phyloP scores from a whole-genome alignment of 805 yeast species.

The Ogataea sp. region DNA sequence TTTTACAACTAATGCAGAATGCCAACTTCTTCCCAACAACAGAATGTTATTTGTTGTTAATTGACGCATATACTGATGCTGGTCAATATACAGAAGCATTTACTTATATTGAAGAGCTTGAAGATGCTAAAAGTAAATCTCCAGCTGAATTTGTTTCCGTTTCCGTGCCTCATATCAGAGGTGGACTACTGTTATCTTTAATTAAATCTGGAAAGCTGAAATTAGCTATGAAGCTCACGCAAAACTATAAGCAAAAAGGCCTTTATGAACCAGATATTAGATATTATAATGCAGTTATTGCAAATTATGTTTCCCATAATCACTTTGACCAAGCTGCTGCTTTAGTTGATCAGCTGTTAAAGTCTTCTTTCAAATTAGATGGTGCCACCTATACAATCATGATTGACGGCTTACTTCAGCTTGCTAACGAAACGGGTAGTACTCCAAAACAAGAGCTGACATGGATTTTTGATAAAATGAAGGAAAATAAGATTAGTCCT shows the following conservation, averaged over 20 bases:
- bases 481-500: conserved; percentile 23
- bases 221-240: conserved; percentile 29
- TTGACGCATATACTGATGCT: conserved; percentile 38
- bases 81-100: conserved; percentile 34
- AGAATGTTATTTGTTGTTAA: conserved; percentile 38
- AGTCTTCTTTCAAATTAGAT: conserved; percentile 44
- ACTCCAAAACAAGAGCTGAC: conserved; percentile 24
- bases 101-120: conserved; percentile 17
- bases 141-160: conserved; percentile 12
- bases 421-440: conserved; percentile 34
- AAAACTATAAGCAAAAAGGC: conserved; percentile 18
- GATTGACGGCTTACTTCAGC: conserved; percentile 46
- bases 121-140: too few species aligned
- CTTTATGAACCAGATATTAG: conserved; percentile 34
- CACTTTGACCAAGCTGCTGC: conserved; percentile 36
- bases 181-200: conserved; percentile 38
- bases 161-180: conserved; percentile 30
- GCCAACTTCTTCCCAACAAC: conserved; percentile 33
- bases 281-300: conserved; percentile 37
- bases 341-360: conserved; percentile 29
- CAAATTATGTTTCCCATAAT: conserved; percentile 25
- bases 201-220: conserved; percentile 29
- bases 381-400: conserved; percentile 55
- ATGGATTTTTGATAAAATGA: conserved; percentile 29
- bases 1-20: conserved; percentile 19